Percentiles rank a stretch among this genome's conserved stretches.
Conservation (phyloP, 2,329 filamentous ascomycete species). For the Corynespora cassiicola region DNA sequence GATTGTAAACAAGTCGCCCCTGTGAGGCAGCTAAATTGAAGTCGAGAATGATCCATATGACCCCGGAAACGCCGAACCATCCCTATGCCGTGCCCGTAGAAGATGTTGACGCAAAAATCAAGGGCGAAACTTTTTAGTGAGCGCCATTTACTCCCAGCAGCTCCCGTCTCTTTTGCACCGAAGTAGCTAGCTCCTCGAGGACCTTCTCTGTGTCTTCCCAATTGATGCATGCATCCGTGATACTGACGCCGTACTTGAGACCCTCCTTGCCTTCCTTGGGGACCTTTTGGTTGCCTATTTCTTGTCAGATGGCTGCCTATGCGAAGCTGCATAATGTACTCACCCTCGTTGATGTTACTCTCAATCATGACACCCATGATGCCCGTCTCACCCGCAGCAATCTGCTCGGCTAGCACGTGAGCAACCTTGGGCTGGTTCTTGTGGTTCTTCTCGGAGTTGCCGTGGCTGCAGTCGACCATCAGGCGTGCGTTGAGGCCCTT, state of each 20-base stretch:
- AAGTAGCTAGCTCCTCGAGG: slow-evolving; percentile 77
- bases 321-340: slow-evolving; percentile 28
- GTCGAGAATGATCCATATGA: slow-evolving; percentile 3
- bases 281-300: slow-evolving; percentile 83
- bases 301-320: slow-evolving; percentile 13
- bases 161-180: slow-evolving; percentile 76
- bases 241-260: slow-evolving; percentile 92
- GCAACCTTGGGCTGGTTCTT: slow-evolving; percentile 97
- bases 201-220: slow-evolving; percentile 89
- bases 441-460: slow-evolving; percentile 95
- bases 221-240: slow-evolving; percentile 95
- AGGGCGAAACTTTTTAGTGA: slow-evolving; percentile 24
- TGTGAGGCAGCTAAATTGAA: slow-evolving; percentile 5
- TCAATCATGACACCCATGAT: slow-evolving; percentile 99
- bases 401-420: slow-evolving; percentile 79
- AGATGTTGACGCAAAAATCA: slow-evolving; percentile 8
- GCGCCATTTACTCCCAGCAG: slow-evolving; percentile 41
- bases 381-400: slow-evolving; percentile 79
- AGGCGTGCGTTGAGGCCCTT: slow-evolving; percentile 77
- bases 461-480: slow-evolving; percentile 99
- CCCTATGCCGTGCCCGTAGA: slow-evolving; percentile 18
- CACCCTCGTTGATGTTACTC: slow-evolving; percentile 93
- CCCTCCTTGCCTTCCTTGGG: slow-evolving; percentile 83
- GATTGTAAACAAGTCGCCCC: slow-evolving; percentile 1
- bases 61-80: slow-evolving; percentile 31